Conservation (phyloP, 345 rosid genomes). For the Ailanthus altissimus region DNA sequence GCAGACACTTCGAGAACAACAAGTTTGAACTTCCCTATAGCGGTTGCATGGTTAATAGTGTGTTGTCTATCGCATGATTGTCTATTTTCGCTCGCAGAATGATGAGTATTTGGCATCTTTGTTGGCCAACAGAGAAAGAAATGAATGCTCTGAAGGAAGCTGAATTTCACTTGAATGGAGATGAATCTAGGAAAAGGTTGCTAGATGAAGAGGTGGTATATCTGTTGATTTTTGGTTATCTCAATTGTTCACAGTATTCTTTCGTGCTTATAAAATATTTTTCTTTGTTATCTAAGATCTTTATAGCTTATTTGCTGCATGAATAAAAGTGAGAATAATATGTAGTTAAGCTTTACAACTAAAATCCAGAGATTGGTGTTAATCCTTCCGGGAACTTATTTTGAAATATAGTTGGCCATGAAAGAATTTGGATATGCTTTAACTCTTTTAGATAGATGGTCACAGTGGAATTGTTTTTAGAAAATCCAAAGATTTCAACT, state of each 20-base stretch:
- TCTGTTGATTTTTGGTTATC: not conserved
- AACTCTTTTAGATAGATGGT: not conserved
- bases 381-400: not conserved
- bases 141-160: slow-evolving; percentile 28
- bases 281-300: not conserved
- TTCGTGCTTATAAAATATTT: not conserved
- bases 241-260: slow-evolving; percentile 9
- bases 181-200: slow-evolving; percentile 28
- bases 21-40: slow-evolving; percentile 31
- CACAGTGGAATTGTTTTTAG: not conserved
- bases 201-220: slow-evolving; percentile 33
- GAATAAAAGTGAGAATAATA: not conserved
- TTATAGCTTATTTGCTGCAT: not conserved
- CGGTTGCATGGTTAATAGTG: slow-evolving; percentile 13
- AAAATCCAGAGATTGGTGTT: not conserved
- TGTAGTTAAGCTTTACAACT: not conserved
- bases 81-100: slow-evolving; percentile 36
- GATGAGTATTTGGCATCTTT: slow-evolving; percentile 45
- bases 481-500: not conserved
- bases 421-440: not conserved
- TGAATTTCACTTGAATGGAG: slow-evolving; percentile 31
- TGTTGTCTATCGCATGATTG: slow-evolving; percentile 8
- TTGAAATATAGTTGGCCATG: not conserved
- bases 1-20: slow-evolving; percentile 35
- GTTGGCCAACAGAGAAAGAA: slow-evolving; percentile 47